Base-by-base conservation (phyloP, 805 yeast genomes). In the Saccharomyces kudriavzevii region DNA sequence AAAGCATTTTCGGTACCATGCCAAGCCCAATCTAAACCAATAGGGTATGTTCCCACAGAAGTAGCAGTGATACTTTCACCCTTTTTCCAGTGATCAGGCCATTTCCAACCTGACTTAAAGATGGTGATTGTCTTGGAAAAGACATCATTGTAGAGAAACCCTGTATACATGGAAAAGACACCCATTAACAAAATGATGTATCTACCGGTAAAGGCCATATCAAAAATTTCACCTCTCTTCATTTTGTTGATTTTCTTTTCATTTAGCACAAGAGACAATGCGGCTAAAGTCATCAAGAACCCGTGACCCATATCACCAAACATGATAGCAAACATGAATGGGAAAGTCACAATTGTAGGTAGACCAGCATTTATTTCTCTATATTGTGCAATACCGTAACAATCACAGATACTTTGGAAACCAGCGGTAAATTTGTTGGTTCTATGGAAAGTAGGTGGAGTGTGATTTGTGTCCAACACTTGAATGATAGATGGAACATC, bases 291-390 rank as follows among this genome's bases (percentile, higher is more conserved):
- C 63, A 85, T 71, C 52, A 85, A 72, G 53, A 82, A 70, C n/a
- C 91, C 91, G 65, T 85, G 91, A 10, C 91, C 91, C 58, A 85
- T 72, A 71, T 85, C 91, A 71, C 91, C 91, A 71, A 85, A 85
- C 91, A 85, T 85, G 57, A 85, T 82, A 17, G 91, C 89, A 71
- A 85, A 85, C 88, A 85, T 82, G 65, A 85, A 85, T 14, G 91
- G 91, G 71, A 85, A 85, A 0, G 91, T 85, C 17, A 84, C 82
- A 45, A 84, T 77, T 1, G 90, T 82, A 17, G 91, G 84, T 56
- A 85, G 75, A 52, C 89, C 89, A 9, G 91, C 87, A 62, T 85
- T 85, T 10, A 85, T 83, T 67, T 85, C 91, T 62, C 81, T 82
- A 63, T 85, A 85, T 24, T 87, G 82, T 10, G 89, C 88, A 52